Conservation (phyloP, 257 asterid genomes). For the Capsicum chinense region DNA sequence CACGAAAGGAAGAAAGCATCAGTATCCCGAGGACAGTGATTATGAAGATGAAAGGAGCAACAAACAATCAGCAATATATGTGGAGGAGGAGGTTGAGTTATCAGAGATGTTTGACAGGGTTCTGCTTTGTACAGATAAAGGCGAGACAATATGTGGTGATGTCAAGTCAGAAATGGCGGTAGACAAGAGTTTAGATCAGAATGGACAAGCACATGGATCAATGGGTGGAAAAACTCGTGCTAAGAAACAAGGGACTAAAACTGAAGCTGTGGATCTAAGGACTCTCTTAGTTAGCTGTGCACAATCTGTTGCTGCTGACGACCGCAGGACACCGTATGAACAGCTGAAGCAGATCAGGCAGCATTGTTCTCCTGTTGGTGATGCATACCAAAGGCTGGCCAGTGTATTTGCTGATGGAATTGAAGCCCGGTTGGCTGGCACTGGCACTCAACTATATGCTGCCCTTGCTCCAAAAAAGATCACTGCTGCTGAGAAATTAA, state of each 20-base stretch:
- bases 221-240: conserved; percentile 49
- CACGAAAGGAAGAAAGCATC: conserved; percentile 77
- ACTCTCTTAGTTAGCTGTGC: conserved; percentile 78
- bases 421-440: conserved; percentile 84
- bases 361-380: conserved; percentile 73
- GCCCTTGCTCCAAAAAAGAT: conserved; percentile 59
- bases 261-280: conserved; percentile 73
- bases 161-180: conserved; percentile 25
- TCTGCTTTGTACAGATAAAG: conserved; percentile 60
- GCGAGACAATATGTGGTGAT: conserved; percentile 41
- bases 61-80: conserved; percentile 73
- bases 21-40: conserved; percentile 57
- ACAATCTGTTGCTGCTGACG: conserved; percentile 78
- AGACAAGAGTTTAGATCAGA: conserved; percentile 36
- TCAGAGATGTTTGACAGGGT: conserved; percentile 83
- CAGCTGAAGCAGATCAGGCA: conserved; percentile 72
- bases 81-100: conserved; percentile 70
- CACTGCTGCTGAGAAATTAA: conserved; percentile 75
- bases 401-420: conserved; percentile 70
- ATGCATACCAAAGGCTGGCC: conserved; percentile 80
- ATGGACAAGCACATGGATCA: conserved; percentile 40
- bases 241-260: conserved; percentile 50
- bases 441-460: conserved; percentile 72
- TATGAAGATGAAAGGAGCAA: conserved; percentile 72
- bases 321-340: conserved; percentile 69